Conservation (phyloP, 2,329 filamentous ascomycete species). For the Penicillium oxalicum region DNA sequence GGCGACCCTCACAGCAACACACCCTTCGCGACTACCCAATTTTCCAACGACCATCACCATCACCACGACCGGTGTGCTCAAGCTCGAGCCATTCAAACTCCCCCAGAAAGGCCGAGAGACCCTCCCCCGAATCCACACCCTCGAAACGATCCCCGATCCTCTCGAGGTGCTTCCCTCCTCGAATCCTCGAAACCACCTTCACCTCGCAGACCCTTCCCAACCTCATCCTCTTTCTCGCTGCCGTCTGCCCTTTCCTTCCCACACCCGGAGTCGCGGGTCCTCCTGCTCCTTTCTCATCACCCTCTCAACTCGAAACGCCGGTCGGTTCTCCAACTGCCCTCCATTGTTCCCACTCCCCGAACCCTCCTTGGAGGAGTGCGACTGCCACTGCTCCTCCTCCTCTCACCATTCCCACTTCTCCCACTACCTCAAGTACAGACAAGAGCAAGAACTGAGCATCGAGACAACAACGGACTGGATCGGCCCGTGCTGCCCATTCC, state of each 20-base stretch:
- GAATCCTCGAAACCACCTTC: conserved; percentile 2
- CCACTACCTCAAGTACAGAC: no score
- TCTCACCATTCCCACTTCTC: no score
- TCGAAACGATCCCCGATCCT: neutral
- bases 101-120: neutral
- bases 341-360: conserved; percentile 4
- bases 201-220: neutral
- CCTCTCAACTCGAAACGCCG: conserved; percentile 14
- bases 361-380: conserved; percentile 6
- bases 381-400: no score
- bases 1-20: no score
- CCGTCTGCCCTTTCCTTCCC: no score
- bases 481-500: neutral
- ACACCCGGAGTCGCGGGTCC: no score
- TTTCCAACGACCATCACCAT: no score
- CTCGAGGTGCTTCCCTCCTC: neutral
- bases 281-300: no score
- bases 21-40: no score
- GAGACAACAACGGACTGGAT: neutral
- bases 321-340: conserved; percentile 15
- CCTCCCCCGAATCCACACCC: neutral
- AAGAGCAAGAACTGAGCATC: no score
- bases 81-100: neutral
- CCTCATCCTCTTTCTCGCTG: conserved; percentile 6
- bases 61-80: no score